Evolutionary conservation across 2,329 filamentous ascomycete species (phyloP).

Genomic region (Myrmaecium sp.): DNA sequence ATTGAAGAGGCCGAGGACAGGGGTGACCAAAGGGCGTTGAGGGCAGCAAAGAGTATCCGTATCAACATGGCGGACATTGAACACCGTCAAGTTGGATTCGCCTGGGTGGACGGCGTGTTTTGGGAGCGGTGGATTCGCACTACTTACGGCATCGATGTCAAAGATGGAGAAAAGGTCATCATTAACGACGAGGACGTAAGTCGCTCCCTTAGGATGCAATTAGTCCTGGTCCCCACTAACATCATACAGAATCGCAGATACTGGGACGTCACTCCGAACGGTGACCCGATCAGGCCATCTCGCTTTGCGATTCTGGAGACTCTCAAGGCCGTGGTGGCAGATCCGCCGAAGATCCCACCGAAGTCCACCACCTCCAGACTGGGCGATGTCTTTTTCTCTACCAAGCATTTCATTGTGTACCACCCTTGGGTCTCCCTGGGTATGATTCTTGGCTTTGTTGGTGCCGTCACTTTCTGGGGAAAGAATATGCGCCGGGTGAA

Average conservation of each 20-base stretch:
- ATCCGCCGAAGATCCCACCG: constrained; percentile 52
- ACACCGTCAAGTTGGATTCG: constrained; percentile 80
- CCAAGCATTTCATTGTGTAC: constrained; percentile 22
- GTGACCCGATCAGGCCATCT: constrained; percentile 76
- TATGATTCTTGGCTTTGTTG: constrained; percentile 38
- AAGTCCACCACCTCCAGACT: constrained; percentile 63
- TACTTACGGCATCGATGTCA: constrained; percentile 83
- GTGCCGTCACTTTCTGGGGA: constrained; percentile 27
- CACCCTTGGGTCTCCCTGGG: constrained; percentile 33
- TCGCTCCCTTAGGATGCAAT: constrained; percentile 7
- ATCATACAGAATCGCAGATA: constrained; percentile 61
- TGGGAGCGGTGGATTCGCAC: constrained; percentile 94
- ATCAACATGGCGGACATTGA: constrained; percentile 82
- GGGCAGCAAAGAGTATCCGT: constrained; percentile 74
- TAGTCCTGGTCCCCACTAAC: constrained; percentile 4
- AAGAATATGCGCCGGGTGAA: constrained; percentile 16
- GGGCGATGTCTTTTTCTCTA: constrained; percentile 46
- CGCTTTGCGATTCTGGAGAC: constrained; percentile 86
- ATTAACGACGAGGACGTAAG: constrained; percentile 96
- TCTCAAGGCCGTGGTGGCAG: constrained; percentile 50
- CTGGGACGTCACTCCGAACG: constrained; percentile 84
- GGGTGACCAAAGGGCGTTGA: constrained; percentile 70
- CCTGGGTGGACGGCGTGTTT: constrained; percentile 92
- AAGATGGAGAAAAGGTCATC: constrained; percentile 75
- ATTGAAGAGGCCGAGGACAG: constrained; percentile 95